A percentile compares a stretch with the other conserved stretches of the same genome.
Evolutionary conservation across 805 yeast species (phyloP).

Genomic region (Maudiozyma pseudohumilis): DNA sequence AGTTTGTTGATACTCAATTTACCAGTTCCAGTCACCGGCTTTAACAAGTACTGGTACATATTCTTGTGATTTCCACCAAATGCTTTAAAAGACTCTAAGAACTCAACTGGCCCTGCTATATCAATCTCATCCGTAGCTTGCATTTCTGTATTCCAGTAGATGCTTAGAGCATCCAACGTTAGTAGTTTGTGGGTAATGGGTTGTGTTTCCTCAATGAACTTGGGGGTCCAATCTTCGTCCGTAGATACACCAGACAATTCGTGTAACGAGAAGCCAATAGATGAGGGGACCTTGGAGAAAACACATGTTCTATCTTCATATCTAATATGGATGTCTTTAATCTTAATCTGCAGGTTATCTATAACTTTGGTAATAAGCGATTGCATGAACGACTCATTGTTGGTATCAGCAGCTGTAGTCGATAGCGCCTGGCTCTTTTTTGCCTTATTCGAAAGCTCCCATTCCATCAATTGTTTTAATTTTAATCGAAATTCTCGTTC

Average conservation of each 20-base stretch:
- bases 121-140: conserved; percentile 20
- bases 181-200: conserved; percentile 64
- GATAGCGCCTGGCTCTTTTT: conserved; percentile 24
- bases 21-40: conserved; percentile 87
- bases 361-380: conserved; percentile 79
- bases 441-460: conserved; percentile 45
- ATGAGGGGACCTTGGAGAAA: conserved; percentile 65
- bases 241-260: conserved; percentile 91
- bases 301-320: conserved; percentile 71
- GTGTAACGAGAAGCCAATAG: conserved; percentile 71
- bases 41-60: conserved; percentile 46
- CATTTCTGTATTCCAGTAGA: conserved; percentile 76
- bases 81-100: neutral
- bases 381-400: conserved; percentile 78
- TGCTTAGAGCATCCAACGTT: conserved; percentile 60
- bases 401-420: conserved; percentile 31
- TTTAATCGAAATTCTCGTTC: conserved; percentile 57
- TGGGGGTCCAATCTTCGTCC: conserved; percentile 74
- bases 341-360: conserved; percentile 85
- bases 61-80: neutral
- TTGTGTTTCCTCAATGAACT: conserved; percentile 65
- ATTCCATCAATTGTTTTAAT: conserved; percentile 53
- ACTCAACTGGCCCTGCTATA: neutral
- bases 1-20: conserved; percentile 68
- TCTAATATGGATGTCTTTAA: conserved; percentile 82